Evolutionary conservation across 2,329 filamentous ascomycete species (phyloP), one percentile per base, ranked within the genome.

Genomic region (Clonostachys sp.): DNA sequence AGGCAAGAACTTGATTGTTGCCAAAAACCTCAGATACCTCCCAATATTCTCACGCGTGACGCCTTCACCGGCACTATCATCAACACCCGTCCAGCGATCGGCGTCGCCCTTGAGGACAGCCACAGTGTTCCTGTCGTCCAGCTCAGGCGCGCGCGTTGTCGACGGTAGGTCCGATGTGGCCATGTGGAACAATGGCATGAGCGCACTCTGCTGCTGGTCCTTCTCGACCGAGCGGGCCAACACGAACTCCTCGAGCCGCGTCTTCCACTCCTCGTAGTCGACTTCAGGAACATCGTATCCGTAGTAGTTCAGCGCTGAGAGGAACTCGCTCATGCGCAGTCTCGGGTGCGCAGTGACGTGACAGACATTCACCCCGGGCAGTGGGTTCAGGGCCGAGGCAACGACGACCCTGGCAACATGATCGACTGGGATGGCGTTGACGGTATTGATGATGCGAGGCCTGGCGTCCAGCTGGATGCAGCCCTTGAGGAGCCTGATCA

Each of bases 381-480:
- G 52, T 1, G 84, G 84, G 60, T 85, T 78, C 56, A 95, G 75
- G 0, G 83, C 78, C 6, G 85, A 74, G 1, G 91, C 89, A 16
- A 90, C 82, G 24, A 95, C 86, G 8, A 95, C 80, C n/a, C 81
- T 77, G 2, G 86, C 81, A 35, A 96, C 91, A 55, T 95, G 89
- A 52, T 83, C 83, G 24, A 96, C 91, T 0, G 92, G 91, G 1
- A 96, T 87, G 64, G 86, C 83, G 71, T 96, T 97, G 65, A 96
- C 83, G 0, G 89, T 89, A 71, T 96, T 97, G 62, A 75, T 68
- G 55, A 96, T 95, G 55, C 80, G 77, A 2, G 91, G 92, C 1
- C 89, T 78, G 4, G 77, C 75, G 3, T 72, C 72, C 4, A 96
- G 74, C 66, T 97, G 91, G 45, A 95, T 73, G 58, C 90, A 95